Evolutionary conservation across 441 rosid species (phyloP).

Genomic region (Eutrema salsugineum): DNA sequence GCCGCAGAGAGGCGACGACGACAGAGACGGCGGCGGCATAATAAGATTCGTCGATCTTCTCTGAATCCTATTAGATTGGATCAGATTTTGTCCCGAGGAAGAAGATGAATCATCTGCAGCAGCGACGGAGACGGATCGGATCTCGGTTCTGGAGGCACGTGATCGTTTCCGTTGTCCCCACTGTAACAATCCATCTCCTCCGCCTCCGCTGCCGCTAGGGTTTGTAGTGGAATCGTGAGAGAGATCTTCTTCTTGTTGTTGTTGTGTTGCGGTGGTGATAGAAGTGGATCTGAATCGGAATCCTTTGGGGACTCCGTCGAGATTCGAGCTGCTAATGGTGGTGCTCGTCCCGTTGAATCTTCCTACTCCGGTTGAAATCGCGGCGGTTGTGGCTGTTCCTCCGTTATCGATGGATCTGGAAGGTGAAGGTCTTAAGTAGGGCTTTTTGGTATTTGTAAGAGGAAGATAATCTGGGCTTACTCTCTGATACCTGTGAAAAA

Average conservation of each 20-base stretch:
- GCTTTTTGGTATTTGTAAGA: conserved; percentile 34
- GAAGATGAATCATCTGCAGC: conserved; percentile 36
- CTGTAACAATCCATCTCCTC: conserved; percentile 41
- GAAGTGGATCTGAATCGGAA: conserved; percentile 41
- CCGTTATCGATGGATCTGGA: conserved; percentile 10
- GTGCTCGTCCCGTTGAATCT: background rate
- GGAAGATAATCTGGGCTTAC: conserved; percentile 48
- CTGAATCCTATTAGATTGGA: conserved; percentile 22
- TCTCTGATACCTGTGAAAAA: conserved; percentile 45
- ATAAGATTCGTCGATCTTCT: conserved; percentile 26
- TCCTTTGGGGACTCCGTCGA: conserved; percentile 32
- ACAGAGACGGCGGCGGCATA: too few species aligned
- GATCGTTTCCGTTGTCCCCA: conserved; percentile 63
- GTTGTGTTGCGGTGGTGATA: conserved; percentile 33
- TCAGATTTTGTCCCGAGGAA: conserved; percentile 37
- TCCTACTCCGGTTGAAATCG: conserved; percentile 6
- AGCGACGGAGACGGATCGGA: conserved; percentile 24
- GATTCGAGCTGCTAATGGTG: background rate
- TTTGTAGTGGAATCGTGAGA: conserved; percentile 17
- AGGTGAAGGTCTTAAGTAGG: conserved; percentile 29
- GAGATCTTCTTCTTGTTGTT: conserved; percentile 16
- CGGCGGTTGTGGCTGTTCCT: background rate
- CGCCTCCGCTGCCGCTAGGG: conserved; percentile 5
- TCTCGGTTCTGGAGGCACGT: conserved; percentile 47
- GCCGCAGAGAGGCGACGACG: conserved; percentile 11